Percentiles rank a stretch among this genome's conserved stretches.
These are phyloP conservation scores for Colletotrichum paranaense DNA, from an alignment of 2,329 filamentous ascomycete genomes.

Conservation along the genomic window DNA sequence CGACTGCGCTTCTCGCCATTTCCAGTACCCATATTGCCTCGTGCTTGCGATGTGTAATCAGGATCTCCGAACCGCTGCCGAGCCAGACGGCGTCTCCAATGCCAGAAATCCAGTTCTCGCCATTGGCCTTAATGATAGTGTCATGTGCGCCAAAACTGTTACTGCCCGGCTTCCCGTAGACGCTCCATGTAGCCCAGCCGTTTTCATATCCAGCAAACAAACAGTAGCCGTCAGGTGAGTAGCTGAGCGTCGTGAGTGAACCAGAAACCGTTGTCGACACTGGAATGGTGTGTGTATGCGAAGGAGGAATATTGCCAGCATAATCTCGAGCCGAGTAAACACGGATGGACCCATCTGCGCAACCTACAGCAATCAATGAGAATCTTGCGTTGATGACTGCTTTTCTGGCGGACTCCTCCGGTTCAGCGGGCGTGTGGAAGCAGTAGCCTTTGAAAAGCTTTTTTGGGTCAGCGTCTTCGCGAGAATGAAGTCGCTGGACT, in stretches of 20 bases:
- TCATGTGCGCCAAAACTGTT: slow-evolving; percentile 83
- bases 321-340: slow-evolving; percentile 97
- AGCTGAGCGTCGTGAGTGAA: slow-evolving; percentile 77
- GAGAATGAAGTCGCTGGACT: slow-evolving; percentile 75
- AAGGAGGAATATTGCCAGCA: slow-evolving; percentile 88
- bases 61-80: slow-evolving; percentile 85
- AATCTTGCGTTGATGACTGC: slow-evolving; percentile 94
- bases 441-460: slow-evolving; percentile 90
- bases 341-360: slow-evolving; percentile 79
- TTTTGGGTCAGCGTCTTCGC: slow-evolving; percentile 57
- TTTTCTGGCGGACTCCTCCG: slow-evolving; percentile 72
- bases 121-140: slow-evolving; percentile 71
- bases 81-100: slow-evolving; percentile 86
- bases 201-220: slow-evolving; percentile 92
- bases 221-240: slow-evolving; percentile 96
- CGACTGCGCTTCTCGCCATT: slow-evolving; percentile 93
- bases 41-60: slow-evolving; percentile 77
- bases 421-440: slow-evolving; percentile 79
- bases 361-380: slow-evolving; percentile 90
- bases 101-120: slow-evolving; percentile 87
- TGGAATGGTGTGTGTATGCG: slow-evolving; percentile 79
- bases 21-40: slow-evolving; percentile 89
- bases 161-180: slow-evolving; percentile 91
- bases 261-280: slow-evolving; percentile 77
- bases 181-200: slow-evolving; percentile 97